phyloP scores from a whole-genome alignment of 768 basidiomycete species.

The Trametes coccinea region DNA sequence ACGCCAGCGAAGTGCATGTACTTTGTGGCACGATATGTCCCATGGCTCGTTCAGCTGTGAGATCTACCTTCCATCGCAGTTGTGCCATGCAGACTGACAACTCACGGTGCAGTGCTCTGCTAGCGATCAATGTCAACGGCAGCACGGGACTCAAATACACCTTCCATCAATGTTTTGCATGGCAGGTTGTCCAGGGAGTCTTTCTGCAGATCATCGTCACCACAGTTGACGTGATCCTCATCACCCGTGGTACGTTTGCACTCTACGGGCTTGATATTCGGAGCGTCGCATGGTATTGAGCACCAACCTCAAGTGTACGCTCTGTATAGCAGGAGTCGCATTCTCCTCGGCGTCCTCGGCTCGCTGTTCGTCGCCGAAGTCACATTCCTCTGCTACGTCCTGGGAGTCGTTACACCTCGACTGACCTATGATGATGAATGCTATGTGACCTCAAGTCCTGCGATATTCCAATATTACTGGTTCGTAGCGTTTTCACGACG shows the following conservation, averaged over 20 bases:
- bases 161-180: constrained; percentile 19
- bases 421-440: constrained; percentile 27
- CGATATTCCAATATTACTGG: constrained; percentile 28
- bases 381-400: constrained; percentile 22
- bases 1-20: constrained; percentile 28
- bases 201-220: constrained; percentile 28
- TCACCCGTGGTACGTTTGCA: constrained; percentile 25
- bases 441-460: constrained; percentile 28
- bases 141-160: constrained; percentile 25
- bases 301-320: constrained; percentile 23
- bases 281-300: too few relatives aligned
- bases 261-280: too few relatives aligned
- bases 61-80: background rate
- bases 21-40: constrained; percentile 24
- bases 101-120: constrained; percentile 20
- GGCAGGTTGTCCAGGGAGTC: constrained; percentile 27
- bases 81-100: too few relatives aligned
- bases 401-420: constrained; percentile 24
- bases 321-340: constrained; percentile 22
- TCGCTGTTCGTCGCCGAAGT: constrained; percentile 23
- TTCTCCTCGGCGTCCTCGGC: constrained; percentile 17
- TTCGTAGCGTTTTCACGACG: background rate
- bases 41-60: constrained; percentile 28
- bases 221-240: constrained; percentile 29
- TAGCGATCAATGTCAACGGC: constrained; percentile 28